Evolutionary conservation across 2,329 filamentous ascomycete genomes (phyloP), one percentile per base, ranked within the genome.

Genomic region (Colletotrichum shisoi): DNA sequence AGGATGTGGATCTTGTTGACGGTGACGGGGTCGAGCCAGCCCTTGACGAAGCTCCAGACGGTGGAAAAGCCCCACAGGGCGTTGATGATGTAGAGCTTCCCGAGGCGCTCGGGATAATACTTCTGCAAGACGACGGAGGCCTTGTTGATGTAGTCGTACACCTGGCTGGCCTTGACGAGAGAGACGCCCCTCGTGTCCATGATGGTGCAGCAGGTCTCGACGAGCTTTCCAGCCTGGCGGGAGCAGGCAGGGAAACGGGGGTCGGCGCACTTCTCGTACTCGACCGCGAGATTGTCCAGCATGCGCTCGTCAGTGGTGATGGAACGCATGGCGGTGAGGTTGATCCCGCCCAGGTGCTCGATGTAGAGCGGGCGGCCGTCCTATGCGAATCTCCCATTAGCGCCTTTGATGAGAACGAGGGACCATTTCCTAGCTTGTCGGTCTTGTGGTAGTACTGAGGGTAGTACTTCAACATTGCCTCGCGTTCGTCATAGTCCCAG

Each of bases 381-480:
- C 93, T 97, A 72, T 40, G 51, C 59, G 46, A 57, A 34, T 69
- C 40, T 44, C 8, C 34, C 3, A 27, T 27, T 27, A 27, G 24
- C 1, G 24, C 4, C 24, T 5, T 27, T 27, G 24, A 27, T 27
- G 24, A 5, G 1, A 1, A 27, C 24, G 4, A 27, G 1, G 24
- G 6, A 3, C 21, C 19, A 8, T 11, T 11, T 42, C 74, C 63
- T 78, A 90, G 88, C 82, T 93, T 93, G 81, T 95, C 92, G 12
- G 89, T 94, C 84, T 97, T 97, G 87, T 99, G 95, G 84, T 99
- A 99, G 84, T 95, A 99, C 82, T 99, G 95, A 56, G 93, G 93
- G 82, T 99, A 99, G 85, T 91, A 97, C 80, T 94, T 84, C 80
- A 92, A 92, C 66, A 99, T 87, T 76, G 94, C 78, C 62, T 86